Percentiles rank a stretch among this genome's conserved stretches.
Conservation (phyloP, 331 rosid species). For the Cydonia oblonga region DNA sequence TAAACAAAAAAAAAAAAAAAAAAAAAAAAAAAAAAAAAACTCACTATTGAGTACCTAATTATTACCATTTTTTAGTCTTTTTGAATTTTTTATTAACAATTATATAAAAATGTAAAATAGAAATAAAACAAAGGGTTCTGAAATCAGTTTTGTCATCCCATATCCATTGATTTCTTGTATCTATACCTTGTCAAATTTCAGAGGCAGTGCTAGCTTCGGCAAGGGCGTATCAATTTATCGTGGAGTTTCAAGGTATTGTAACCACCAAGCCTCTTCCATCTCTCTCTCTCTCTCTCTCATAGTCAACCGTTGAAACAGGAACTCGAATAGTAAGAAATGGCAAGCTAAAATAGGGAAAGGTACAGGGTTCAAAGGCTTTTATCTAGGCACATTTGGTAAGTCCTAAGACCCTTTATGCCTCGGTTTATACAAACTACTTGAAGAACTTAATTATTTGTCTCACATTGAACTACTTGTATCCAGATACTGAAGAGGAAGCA, state of each 20-base stretch:
- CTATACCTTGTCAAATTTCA: slow-evolving; percentile 5
- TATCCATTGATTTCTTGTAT: background rate
- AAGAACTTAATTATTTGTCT: background rate
- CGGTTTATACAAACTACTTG: background rate
- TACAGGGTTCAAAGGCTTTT: slow-evolving; percentile 7
- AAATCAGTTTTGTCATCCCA: background rate
- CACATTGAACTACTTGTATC: background rate
- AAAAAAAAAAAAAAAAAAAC: too few species aligned
- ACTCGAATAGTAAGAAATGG: slow-evolving; percentile 9
- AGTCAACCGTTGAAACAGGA: background rate
- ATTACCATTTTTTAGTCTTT: too few species aligned
- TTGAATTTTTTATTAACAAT: too few species aligned
- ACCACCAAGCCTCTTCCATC: background rate
- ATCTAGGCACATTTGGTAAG: slow-evolving; percentile 25
- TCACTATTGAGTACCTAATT: too few species aligned
- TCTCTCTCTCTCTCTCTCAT: background rate
- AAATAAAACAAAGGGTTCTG: too few species aligned
- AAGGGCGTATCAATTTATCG: slow-evolving; percentile 18
- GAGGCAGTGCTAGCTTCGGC: slow-evolving; percentile 9
- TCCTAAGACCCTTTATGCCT: background rate
- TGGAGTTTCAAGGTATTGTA: slow-evolving; percentile 23
- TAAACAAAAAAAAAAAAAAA: too few species aligned
- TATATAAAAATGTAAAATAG: too few species aligned
- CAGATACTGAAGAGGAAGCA: slow-evolving; percentile 25
- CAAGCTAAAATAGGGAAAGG: slow-evolving; percentile 26